Percentiles rank a stretch among this genome's conserved stretches.
Conservation (phyloP, 2,329 filamentous ascomycete species). For the Phialophora verrucosa region DNA sequence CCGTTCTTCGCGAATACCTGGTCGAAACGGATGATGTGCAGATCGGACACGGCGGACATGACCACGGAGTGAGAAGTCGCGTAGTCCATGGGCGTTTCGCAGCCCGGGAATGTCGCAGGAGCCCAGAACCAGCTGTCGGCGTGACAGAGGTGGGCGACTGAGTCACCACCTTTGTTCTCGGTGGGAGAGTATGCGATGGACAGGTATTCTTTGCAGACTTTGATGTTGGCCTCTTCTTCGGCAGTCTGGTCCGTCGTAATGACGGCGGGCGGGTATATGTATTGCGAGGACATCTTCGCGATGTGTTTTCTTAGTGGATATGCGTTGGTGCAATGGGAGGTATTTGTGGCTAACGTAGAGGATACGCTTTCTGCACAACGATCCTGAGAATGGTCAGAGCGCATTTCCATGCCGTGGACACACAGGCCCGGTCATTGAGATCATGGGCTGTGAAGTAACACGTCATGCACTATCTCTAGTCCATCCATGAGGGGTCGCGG, state of each 20-base stretch:
- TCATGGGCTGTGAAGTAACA: neutral
- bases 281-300: constrained; percentile 10
- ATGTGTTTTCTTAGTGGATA: neutral
- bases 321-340: neutral
- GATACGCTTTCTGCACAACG: neutral
- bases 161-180: constrained; percentile 44
- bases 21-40: constrained; percentile 48
- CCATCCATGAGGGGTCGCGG: neutral
- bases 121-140: constrained; percentile 44
- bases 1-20: constrained; percentile 46
- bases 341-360: neutral
- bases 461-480: neutral
- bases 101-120: constrained; percentile 48
- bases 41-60: constrained; percentile 45
- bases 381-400: neutral
- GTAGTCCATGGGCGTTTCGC: constrained; percentile 47
- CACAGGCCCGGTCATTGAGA: neutral
- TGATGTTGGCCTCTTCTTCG: constrained; percentile 42
- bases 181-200: constrained; percentile 47
- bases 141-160: constrained; percentile 46
- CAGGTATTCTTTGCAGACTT: constrained; percentile 48
- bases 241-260: constrained; percentile 28
- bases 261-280: constrained; percentile 25
- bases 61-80: constrained; percentile 47
- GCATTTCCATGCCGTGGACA: neutral